Percentiles rank a stretch among this genome's conserved stretches.
phyloP scores from a whole-genome alignment of 2,329 filamentous ascomycete species.

The Aureobasidium sp. region DNA sequence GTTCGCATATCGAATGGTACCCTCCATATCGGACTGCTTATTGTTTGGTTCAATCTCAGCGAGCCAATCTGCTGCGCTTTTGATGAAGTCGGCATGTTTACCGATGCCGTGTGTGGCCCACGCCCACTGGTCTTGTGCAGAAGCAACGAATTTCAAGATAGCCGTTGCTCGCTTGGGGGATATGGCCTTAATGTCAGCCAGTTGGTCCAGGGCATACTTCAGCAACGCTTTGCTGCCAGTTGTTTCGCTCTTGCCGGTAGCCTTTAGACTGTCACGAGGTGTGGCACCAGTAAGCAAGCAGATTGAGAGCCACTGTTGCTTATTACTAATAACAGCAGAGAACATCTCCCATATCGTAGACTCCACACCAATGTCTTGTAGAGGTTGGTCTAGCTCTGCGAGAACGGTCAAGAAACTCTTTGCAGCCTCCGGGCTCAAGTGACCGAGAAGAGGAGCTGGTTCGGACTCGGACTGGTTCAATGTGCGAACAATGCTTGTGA shows the following conservation, averaged over 20 bases:
- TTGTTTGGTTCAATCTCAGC: conserved; percentile 48
- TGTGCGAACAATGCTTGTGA: conserved; percentile 68
- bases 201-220: conserved; percentile 61
- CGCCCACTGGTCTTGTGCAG: conserved; percentile 89
- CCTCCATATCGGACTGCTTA: conserved; percentile 22
- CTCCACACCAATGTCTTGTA: conserved; percentile 58
- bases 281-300: conserved; percentile 85
- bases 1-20: conserved; percentile 25
- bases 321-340: conserved; percentile 75
- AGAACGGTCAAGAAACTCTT: conserved; percentile 77
- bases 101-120: conserved; percentile 81
- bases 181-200: conserved; percentile 57
- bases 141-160: conserved; percentile 78
- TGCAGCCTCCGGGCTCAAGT: conserved; percentile 74
- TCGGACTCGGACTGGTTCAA: conserved; percentile 58
- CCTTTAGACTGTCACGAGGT: conserved; percentile 66
- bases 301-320: conserved; percentile 94
- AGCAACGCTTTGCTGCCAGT: conserved; percentile 59
- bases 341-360: conserved; percentile 77
- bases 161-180: conserved; percentile 61
- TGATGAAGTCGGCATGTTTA: conserved; percentile 66
- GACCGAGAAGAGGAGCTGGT: conserved; percentile 87
- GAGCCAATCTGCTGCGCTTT: conserved; percentile 64
- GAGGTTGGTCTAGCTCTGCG: conserved; percentile 68
- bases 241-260: conserved; percentile 39